A percentile compares a stretch with the other conserved stretches of the same genome.
Conservation (phyloP, 805 yeast species). For the Sugiyamaella boreocaroliniensis region DNA sequence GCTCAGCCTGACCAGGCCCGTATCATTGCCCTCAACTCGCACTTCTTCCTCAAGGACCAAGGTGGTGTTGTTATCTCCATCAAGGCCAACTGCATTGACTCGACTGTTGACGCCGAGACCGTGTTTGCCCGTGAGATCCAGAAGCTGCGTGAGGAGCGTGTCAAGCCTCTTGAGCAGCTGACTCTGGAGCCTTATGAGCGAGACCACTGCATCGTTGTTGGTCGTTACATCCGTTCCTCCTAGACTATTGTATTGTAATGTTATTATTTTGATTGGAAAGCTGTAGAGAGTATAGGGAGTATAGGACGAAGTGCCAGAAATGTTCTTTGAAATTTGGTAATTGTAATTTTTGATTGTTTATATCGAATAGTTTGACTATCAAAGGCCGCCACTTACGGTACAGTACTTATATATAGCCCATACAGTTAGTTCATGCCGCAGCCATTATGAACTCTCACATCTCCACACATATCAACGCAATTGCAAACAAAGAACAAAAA, state of each 20-base stretch:
- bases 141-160: constrained; percentile 96
- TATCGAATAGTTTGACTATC: no score
- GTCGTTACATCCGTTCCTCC: constrained; percentile 82
- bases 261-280: neutral
- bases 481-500: no score
- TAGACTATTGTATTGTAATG: constrained; percentile 6
- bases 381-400: no score
- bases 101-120: constrained; percentile 98
- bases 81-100: constrained; percentile 99
- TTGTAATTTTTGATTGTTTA: no score
- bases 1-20: constrained; percentile 99
- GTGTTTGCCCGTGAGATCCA: constrained; percentile 99
- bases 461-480: no score
- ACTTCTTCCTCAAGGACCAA: constrained; percentile 94
- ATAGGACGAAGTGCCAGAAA: no score
- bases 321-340: no score
- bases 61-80: constrained; percentile 98
- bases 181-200: constrained; percentile 99
- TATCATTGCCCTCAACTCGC: constrained; percentile 97
- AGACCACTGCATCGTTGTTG: constrained; percentile 98
- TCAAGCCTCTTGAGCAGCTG: constrained; percentile 96
- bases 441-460: no score
- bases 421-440: no score
- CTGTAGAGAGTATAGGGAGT: no score
- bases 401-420: no score